Conservation (phyloP, 2,329 filamentous ascomycete species). For the Aureobasidium sp. region DNA sequence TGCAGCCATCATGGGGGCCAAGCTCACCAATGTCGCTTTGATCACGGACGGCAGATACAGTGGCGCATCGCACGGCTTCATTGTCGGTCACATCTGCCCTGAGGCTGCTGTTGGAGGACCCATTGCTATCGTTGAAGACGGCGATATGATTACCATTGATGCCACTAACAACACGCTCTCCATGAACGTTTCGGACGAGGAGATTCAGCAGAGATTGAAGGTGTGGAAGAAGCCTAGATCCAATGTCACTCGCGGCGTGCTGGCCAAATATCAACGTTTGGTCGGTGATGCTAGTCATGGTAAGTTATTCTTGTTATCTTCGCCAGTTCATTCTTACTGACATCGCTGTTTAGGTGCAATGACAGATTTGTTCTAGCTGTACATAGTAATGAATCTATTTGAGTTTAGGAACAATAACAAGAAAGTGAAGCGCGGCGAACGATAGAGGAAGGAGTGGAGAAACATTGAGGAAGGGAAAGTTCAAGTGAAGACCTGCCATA, state of each 20-base stretch:
- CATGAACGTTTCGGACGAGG: constrained; percentile 66
- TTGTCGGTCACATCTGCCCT: constrained; percentile 81
- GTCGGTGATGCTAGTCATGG: constrained; percentile 90
- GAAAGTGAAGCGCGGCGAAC: no score
- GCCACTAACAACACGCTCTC: constrained; percentile 66
- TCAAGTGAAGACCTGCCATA: no score
- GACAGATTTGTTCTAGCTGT: constrained; percentile 63
- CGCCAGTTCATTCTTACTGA: neutral
- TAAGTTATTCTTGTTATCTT: constrained; percentile 1
- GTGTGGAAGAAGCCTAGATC: constrained; percentile 65
- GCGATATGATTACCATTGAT: constrained; percentile 75
- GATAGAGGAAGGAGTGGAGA: no score
- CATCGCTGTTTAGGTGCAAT: constrained; percentile 49
- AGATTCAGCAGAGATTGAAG: constrained; percentile 57
- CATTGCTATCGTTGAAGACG: constrained; percentile 74
- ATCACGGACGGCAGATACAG: constrained; percentile 71
- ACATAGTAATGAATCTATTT: neutral
- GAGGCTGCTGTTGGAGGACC: constrained; percentile 82
- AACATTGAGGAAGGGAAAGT: no score
- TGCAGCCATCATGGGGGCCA: constrained; percentile 67
- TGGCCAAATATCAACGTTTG: constrained; percentile 84
- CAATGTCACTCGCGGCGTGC: constrained; percentile 69
- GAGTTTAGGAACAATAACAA: no score
- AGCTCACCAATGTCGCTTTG: constrained; percentile 64
- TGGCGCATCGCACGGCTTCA: constrained; percentile 76